Percentiles rank a stretch among this genome's conserved stretches.
These are phyloP conservation scores for Sinapis alba DNA, from an alignment of 441 rosid species.

Conservation along the genomic window DNA sequence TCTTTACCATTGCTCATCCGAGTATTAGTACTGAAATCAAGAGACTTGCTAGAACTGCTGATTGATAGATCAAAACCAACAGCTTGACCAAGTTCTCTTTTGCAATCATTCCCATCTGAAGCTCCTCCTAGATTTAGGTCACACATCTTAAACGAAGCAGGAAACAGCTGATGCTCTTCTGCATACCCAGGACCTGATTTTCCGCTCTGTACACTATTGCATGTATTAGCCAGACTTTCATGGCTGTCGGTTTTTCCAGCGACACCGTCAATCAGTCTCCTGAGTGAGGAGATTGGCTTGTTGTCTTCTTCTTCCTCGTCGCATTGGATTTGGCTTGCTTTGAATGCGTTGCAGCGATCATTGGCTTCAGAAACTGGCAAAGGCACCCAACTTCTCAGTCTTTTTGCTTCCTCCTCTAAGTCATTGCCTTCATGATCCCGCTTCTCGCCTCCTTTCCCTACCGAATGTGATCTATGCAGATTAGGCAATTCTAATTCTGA, in stretches of 20 bases:
- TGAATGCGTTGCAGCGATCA: constrained; percentile 40
- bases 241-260: constrained; percentile 29
- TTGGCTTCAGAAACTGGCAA: constrained; percentile 45
- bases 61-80: constrained; percentile 86
- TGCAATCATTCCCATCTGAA: constrained; percentile 50
- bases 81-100: constrained; percentile 49
- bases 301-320: constrained; percentile 31
- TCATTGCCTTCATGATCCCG: constrained; percentile 52
- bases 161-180: constrained; percentile 79
- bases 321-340: constrained; percentile 40
- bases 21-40: constrained; percentile 50
- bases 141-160: constrained; percentile 83
- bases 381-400: constrained; percentile 70
- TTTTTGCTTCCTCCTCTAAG: constrained; percentile 56
- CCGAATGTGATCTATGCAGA: constrained; percentile 54
- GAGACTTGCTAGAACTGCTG: constrained; percentile 59
- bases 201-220: constrained; percentile 37
- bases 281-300: constrained; percentile 39
- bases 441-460: constrained; percentile 74
- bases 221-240: constrained; percentile 43
- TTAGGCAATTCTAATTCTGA: constrained; percentile 42
- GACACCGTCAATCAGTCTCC: constrained; percentile 26
- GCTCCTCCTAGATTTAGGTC: constrained; percentile 89
- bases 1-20: constrained; percentile 56
- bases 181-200: constrained; percentile 49